Percentiles rank a stretch among this genome's conserved stretches.
Evolutionary conservation across 192 early-diverging fungal species (phyloP).

Genomic region (Coemansia sp.): DNA sequence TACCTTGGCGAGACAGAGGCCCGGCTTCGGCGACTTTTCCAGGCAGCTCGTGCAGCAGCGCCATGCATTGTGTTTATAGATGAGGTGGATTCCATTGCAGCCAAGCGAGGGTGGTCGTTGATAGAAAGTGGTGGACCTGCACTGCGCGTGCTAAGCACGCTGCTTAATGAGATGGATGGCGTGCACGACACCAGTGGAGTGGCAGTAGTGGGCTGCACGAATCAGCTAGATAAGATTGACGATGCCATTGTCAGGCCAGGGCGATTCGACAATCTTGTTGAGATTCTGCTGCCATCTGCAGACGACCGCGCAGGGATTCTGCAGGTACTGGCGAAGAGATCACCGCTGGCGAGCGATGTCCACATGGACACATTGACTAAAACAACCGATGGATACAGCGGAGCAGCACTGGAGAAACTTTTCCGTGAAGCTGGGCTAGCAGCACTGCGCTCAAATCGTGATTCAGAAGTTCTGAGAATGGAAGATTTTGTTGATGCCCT

Average conservation of each 20-base stretch:
- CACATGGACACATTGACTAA: conserved; percentile 31
- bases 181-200: conserved; percentile 82
- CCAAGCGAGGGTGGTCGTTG: conserved; percentile 63
- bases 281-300: conserved; percentile 59
- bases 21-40: conserved; percentile 76
- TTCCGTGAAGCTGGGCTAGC: conserved; percentile 48
- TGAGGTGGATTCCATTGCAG: conserved; percentile 88
- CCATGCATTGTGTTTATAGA: conserved; percentile 95
- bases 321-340: conserved; percentile 56
- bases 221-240: conserved; percentile 83
- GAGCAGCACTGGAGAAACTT: conserved; percentile 40
- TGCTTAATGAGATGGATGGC: conserved; percentile 99
- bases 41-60: conserved; percentile 74
- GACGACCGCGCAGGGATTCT: conserved; percentile 72
- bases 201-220: conserved; percentile 90
- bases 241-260: conserved; percentile 80
- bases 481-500: conserved; percentile 23
- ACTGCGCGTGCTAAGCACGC: conserved; percentile 86
- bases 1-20: conserved; percentile 93
- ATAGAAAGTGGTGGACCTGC: conserved; percentile 73
- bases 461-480: conserved; percentile 13
- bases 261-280: conserved; percentile 83
- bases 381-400: conserved; percentile 37
- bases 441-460: conserved; percentile 21
- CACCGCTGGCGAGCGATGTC: conserved; percentile 60